These are phyloP conservation scores for Penicillium paxilli DNA, from an alignment of 495 filamentous ascomycete genomes.

Conservation along the genomic window DNA sequence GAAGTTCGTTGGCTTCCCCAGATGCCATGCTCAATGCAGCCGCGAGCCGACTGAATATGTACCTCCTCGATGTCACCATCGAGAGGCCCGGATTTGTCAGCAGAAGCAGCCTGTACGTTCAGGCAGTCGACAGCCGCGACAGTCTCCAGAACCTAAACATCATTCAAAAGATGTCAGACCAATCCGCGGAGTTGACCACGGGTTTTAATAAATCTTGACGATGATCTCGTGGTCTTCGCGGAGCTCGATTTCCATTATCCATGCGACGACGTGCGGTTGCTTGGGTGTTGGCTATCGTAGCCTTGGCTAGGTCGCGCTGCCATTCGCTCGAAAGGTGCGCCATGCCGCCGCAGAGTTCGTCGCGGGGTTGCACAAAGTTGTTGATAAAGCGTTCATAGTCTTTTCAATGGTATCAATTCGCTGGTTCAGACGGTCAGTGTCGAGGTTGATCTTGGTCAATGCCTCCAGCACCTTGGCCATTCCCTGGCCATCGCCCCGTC, in stretches of 20 bases:
- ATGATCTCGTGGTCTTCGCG: slow-evolving; percentile 6
- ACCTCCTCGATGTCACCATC: too few relatives aligned
- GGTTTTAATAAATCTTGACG: slow-evolving; percentile 5
- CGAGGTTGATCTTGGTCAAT: slow-evolving; percentile 15
- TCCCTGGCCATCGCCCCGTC: slow-evolving; percentile 17
- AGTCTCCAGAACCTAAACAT: too few relatives aligned
- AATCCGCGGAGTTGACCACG: neutral
- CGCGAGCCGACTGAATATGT: too few relatives aligned
- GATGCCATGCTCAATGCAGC: too few relatives aligned
- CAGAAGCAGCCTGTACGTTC: too few relatives aligned
- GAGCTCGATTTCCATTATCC: slow-evolving; percentile 1
- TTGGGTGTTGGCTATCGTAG: slow-evolving; percentile 2
- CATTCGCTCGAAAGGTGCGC: slow-evolving; percentile 10
- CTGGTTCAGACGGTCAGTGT: slow-evolving; percentile 15
- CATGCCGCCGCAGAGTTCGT: slow-evolving; percentile 11
- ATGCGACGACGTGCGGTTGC: too few relatives aligned
- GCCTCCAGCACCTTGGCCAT: slow-evolving; percentile 19
- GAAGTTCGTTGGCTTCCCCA: neutral
- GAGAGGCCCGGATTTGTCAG: too few relatives aligned
- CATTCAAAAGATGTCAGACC: too few relatives aligned
- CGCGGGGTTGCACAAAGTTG: slow-evolving; percentile 8
- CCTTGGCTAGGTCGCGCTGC: slow-evolving; percentile 9
- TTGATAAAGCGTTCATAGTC: slow-evolving; percentile 8
- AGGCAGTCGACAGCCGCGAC: too few relatives aligned
- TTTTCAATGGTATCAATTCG: slow-evolving; percentile 16